Base-by-base conservation (phyloP, 306 rosid genomes). In the Fragaria iinumae region DNA sequence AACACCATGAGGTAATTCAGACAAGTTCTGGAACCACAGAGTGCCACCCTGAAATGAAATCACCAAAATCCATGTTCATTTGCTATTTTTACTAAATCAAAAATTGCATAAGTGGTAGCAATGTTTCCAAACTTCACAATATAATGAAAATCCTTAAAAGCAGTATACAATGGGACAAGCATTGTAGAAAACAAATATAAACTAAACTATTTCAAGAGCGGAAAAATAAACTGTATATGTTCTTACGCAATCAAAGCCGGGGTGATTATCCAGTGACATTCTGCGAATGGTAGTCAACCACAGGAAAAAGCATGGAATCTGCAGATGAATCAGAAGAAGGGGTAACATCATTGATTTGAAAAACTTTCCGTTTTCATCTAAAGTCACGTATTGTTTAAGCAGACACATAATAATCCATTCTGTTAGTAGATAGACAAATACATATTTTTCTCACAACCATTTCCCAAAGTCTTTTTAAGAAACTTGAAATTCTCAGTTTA, bases 11-110 rank as follows among this genome's bases (percentile, higher is more conserved):
- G 98, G 81, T 49, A 81, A 77, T 73, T 88, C 92, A 65, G 96
- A 83, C 84, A 95, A 88, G 86, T 95, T 87, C 76, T 86, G 91
- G 86, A 95, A 95, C 98, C 98, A 95, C 47, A 92, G 77, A 83
- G 90, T 84, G 76, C 97, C 98, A 72, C 98, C 98, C 98, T 95
- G 93, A 74, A 71, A 84, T 73, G 76, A 18, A 81, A 70, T 59
- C 55, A 78, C 59, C 76, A 43, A 81, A 59, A 18, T 75, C 43
- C 63, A 71, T 20, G 16, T 63, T 63, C 23, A 67, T 57, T 39
- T 48, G 13, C 34, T 63, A 67, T 73, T 34, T 45, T 18, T 49
- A 48, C 73, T n/a, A 34, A 20, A 59, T 50, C 6, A 13, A 29
- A 23, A 63, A 29, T 7, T 36, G 44, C 2, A 45, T 16, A 45